Conservation (phyloP, 1,139 yeast species). For the Debaryomyces sp. region DNA sequence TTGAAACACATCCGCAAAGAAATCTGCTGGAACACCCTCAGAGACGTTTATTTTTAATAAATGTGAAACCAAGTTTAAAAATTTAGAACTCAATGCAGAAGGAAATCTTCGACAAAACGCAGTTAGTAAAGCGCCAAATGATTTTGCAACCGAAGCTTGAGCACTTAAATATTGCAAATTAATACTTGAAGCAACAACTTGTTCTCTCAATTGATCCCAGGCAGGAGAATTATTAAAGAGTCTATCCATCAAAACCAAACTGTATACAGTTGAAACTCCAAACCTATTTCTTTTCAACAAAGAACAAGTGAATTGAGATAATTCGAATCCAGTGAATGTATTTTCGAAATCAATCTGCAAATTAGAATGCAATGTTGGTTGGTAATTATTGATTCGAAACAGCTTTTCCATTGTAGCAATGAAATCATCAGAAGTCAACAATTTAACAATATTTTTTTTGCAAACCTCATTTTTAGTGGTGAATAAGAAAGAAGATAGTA, state of each 20-base stretch:
- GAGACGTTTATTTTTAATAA: conserved; percentile 55
- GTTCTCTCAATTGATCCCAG: conserved; percentile 56
- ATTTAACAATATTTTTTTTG: conserved; percentile 44
- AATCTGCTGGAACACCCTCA: conserved; percentile 54
- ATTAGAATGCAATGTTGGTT: conserved; percentile 22
- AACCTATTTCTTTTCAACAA: conserved; percentile 49
- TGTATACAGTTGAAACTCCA: conserved; percentile 59
- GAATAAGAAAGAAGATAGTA: conserved; percentile 72
- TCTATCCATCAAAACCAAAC: conserved; percentile 64
- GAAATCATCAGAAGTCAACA: conserved; percentile 44
- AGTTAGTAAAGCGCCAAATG: conserved; percentile 78
- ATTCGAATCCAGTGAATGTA: conserved; percentile 48
- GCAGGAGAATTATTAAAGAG: conserved; percentile 47
- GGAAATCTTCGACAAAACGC: conserved; percentile 54
- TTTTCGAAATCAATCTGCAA: conserved; percentile 47
- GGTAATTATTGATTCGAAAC: conserved; percentile 28
- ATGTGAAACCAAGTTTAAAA: conserved; percentile 48
- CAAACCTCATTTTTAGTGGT: conserved; percentile 51
- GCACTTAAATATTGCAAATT: conserved; percentile 67
- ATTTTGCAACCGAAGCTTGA: conserved; percentile 68
- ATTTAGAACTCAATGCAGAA: conserved; percentile 34
- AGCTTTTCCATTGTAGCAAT: conserved; percentile 30
- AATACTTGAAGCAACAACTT: conserved; percentile 61
- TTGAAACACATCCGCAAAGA: conserved; percentile 54
- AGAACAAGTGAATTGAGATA: conserved; percentile 59